Percentiles rank a stretch among this genome's conserved stretches.
These are phyloP conservation scores for Lanmaoa pseudosensibilis DNA, from an alignment of 768 basidiomycete genomes.

Conservation along the genomic window DNA sequence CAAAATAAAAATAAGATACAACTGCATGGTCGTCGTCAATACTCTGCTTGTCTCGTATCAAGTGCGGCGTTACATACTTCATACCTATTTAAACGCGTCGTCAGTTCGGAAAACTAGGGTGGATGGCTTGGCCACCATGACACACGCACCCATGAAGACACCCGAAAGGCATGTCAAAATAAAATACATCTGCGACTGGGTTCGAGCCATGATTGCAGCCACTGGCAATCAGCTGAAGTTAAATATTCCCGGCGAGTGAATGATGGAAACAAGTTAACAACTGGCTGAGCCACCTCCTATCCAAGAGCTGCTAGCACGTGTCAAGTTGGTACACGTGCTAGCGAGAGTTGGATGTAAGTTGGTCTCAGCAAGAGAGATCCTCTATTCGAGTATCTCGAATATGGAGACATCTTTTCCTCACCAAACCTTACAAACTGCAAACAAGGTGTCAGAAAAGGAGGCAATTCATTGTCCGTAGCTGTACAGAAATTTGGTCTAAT, in stretches of 20 bases:
- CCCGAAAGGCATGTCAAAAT: constrained; percentile 6
- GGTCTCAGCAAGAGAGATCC: too few relatives aligned
- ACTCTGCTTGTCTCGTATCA: not conserved
- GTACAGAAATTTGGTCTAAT: not conserved
- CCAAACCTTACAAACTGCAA: not conserved
- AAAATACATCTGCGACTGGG: constrained; percentile 8
- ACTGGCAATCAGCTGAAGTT: not conserved
- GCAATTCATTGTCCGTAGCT: too few relatives aligned
- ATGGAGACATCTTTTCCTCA: not conserved
- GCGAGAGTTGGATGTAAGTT: too few relatives aligned
- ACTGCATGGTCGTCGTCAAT: constrained; percentile 3
- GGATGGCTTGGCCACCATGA: not conserved
- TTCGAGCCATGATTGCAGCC: not conserved
- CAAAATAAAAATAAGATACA: constrained; percentile 22
- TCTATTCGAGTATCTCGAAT: too few relatives aligned
- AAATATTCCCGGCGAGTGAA: too few relatives aligned
- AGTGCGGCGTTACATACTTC: constrained; percentile 7
- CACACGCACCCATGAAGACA: constrained; percentile 15
- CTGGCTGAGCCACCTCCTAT: not conserved
- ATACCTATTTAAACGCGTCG: constrained; percentile 8
- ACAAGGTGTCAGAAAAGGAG: not conserved
- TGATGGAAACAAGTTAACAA: not conserved
- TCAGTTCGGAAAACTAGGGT: not conserved
- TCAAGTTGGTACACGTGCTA: too few relatives aligned
- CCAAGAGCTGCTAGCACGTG: too few relatives aligned